phyloP scores from a whole-genome alignment of 2,329 filamentous ascomycete genomes.

The Colletotrichum sp. region DNA sequence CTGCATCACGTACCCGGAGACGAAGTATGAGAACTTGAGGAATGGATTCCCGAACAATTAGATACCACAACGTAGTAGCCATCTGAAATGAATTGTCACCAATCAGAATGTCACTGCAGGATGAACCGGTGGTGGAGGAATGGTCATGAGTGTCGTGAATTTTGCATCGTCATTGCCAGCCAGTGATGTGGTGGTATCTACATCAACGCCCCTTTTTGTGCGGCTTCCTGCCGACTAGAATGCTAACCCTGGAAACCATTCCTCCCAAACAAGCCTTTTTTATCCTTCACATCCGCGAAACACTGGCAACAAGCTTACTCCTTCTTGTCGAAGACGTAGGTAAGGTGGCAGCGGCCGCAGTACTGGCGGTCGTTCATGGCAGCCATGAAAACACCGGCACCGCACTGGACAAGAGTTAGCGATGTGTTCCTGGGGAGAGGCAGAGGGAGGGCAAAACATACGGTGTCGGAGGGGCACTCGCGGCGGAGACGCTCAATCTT shows the following conservation, averaged over 20 bases:
- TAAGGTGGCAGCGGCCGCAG: slow-evolving; percentile 79
- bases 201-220: slow-evolving; percentile 45
- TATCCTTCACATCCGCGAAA: slow-evolving; percentile 16
- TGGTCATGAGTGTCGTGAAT: slow-evolving; percentile 19
- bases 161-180: slow-evolving; percentile 26
- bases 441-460: slow-evolving; percentile 53
- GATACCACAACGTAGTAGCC: neutral
- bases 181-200: slow-evolving; percentile 41
- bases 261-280: slow-evolving; percentile 14
- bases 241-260: slow-evolving; percentile 20
- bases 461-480: slow-evolving; percentile 92
- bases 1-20: slow-evolving; percentile 66
- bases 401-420: slow-evolving; percentile 70
- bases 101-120: neutral
- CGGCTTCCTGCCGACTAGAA: slow-evolving; percentile 31
- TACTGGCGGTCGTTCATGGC: slow-evolving; percentile 99
- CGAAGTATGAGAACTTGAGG: slow-evolving; percentile 74
- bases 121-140: neutral
- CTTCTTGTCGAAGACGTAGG: slow-evolving; percentile 76
- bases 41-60: slow-evolving; percentile 51
- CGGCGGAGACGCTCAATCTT: slow-evolving; percentile 99
- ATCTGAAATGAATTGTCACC: neutral
- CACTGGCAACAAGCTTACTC: slow-evolving; percentile 36
- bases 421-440: neutral
- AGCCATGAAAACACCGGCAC: slow-evolving; percentile 99